These are phyloP conservation scores for Speleostelium caveatum DNA, from an alignment of 78 protist species.

Conservation along the genomic window DNA sequence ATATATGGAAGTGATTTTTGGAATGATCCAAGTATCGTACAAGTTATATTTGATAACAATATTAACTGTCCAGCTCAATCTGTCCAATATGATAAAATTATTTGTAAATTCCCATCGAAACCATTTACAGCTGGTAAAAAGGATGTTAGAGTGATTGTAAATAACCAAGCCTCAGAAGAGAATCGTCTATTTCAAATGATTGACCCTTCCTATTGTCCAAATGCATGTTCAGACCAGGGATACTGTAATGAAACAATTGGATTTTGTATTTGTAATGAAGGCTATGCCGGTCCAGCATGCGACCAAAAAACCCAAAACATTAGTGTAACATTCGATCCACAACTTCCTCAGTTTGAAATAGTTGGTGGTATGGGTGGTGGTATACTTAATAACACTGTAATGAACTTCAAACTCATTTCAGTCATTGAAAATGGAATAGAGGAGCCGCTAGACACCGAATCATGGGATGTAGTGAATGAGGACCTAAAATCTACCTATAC, in stretches of 20 bases:
- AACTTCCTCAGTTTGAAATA: too few relatives aligned
- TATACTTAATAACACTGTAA: neutral
- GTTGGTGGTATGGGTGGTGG: neutral
- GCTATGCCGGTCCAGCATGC: conserved; percentile 5
- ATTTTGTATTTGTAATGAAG: conserved; percentile 6
- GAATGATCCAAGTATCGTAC: neutral
- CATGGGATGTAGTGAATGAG: neutral
- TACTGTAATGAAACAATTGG: conserved; percentile 4
- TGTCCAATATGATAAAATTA: neutral
- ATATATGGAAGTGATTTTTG: conserved; percentile 18
- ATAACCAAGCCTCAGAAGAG: neutral
- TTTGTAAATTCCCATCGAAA: conserved; percentile 13
- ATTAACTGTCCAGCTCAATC: neutral
- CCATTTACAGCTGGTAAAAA: conserved; percentile 12
- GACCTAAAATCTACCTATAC: neutral
- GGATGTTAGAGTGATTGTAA: neutral
- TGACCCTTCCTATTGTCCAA: conserved; percentile 17
- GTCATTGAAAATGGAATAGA: neutral
- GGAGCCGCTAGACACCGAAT: neutral
- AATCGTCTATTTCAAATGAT: neutral
- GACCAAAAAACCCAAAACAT: neutral
- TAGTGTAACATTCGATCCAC: neutral
- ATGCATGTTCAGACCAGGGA: neutral
- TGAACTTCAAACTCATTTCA: neutral
- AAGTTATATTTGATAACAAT: neutral